Conservation (phyloP, 805 yeast genomes). For the Ogataea pini region DNA sequence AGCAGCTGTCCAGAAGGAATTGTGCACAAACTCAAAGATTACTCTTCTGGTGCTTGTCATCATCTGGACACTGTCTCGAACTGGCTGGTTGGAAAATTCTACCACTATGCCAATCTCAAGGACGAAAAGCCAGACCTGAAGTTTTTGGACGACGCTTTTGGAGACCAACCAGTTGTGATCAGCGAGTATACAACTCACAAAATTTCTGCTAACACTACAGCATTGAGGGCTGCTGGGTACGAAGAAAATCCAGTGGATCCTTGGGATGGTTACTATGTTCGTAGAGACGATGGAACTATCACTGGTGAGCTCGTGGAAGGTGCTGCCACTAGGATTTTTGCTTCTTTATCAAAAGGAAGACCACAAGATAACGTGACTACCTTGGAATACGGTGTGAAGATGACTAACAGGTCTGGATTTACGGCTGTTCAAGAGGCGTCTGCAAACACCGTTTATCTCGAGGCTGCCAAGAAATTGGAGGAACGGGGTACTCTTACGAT, state of each 20-base stretch:
- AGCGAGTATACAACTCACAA: conserved; percentile 32
- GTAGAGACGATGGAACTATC: conserved; percentile 31
- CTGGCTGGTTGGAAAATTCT: conserved; percentile 32
- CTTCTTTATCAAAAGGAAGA: conserved; percentile 25
- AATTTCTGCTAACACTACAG: conserved; percentile 32
- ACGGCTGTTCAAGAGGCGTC: conserved; percentile 32
- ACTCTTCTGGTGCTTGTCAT: conserved; percentile 20
- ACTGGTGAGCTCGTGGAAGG: conserved; percentile 33
- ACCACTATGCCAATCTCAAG: conserved; percentile 28
- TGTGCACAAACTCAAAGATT: conserved; percentile 27
- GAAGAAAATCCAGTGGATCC: conserved; percentile 30
- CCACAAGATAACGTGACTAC: conserved; percentile 27
- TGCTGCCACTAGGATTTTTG: conserved; percentile 29
- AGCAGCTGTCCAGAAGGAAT: conserved; percentile 24
- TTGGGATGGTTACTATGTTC: conserved; percentile 30
- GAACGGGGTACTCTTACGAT: conserved; percentile 23
- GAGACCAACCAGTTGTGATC: conserved; percentile 32
- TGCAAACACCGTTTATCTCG: conserved; percentile 29
- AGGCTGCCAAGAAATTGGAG: conserved; percentile 28
- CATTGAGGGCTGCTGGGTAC: conserved; percentile 32
- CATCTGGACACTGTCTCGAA: conserved; percentile 27
- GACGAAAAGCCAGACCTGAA: conserved; percentile 30
- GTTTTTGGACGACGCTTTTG: conserved; percentile 32
- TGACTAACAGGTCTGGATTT: conserved; percentile 30
- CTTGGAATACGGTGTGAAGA: conserved; percentile 28